Conservation (phyloP, 257 asterid genomes). For the Asclepias syriaca region DNA sequence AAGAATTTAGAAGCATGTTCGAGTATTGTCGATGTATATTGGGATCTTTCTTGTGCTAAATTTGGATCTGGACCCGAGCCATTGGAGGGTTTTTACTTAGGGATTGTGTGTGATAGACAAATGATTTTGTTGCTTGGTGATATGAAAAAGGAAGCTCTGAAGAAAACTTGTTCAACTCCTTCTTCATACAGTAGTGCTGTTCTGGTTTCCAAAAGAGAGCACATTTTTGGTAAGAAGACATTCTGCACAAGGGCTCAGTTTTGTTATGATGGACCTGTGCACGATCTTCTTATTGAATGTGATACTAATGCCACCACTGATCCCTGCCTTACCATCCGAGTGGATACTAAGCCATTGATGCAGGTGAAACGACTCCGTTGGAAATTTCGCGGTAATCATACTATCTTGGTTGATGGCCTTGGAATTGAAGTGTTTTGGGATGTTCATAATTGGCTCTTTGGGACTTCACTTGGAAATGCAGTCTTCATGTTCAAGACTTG, state of each 20-base stretch:
- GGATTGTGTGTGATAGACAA: conserved; percentile 34
- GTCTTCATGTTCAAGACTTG: conserved; percentile 48
- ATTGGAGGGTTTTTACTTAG: conserved; percentile 34
- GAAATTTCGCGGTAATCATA: conserved; percentile 48
- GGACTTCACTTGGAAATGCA: conserved; percentile 28
- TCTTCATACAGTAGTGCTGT: conserved; percentile 31
- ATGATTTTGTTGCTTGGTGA: conserved; percentile 42
- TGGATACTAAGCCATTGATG: conserved; percentile 39
- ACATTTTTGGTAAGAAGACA: conserved; percentile 39
- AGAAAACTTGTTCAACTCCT: conserved; percentile 31
- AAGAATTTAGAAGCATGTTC: conserved; percentile 39
- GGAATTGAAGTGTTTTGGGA: conserved; percentile 43
- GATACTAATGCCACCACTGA: conserved; percentile 31
- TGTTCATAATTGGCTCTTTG: conserved; percentile 46
- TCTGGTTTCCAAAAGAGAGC: conserved; percentile 35
- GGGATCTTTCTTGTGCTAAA: conserved; percentile 44
- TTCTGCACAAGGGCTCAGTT: conserved; percentile 34
- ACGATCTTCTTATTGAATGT: conserved; percentile 41
- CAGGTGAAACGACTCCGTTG: conserved; percentile 41
- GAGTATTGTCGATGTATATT: conserved; percentile 33
- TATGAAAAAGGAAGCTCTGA: conserved; percentile 37
- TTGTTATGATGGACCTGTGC: conserved; percentile 28
- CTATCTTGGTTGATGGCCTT: conserved; percentile 39
- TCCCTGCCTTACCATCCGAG: conserved; percentile 34
- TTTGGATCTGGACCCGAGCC: conserved; percentile 53